Evolutionary conservation across 345 rosid genomes (phyloP), one percentile per base, ranked within the genome.

Genomic region (Sisymbrium altissimum): DNA sequence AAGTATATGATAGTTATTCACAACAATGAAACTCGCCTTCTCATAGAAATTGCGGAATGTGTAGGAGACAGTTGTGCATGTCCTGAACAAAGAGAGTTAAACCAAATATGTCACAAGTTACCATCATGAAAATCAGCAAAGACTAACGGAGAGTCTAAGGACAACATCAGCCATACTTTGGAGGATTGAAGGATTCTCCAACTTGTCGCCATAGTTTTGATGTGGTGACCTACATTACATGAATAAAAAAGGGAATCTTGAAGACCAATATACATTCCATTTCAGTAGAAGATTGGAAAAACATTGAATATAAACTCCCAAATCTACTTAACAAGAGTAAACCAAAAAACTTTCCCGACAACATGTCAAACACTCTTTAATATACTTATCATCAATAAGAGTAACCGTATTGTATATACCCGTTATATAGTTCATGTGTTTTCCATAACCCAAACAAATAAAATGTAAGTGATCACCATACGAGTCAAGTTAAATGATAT

Each of bases 1-100:
- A 50, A 14, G 17, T 7, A 48, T 29, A 39, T 9, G 36, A 48
- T 40, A 23, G 9, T 70, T 68, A 46, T 65, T 53, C 65, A 70
- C 32, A 41, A 55, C 57, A 76, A 33, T 14, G 40, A 62, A 71
- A 62, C 45, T 54, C 83, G 87, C 98, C 95, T 90, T 92, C 86
- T 90, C 97, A 53, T 90, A 92, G 86, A 92, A 92, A 73, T 78
- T 80, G 73, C 98, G 96, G 78, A 92, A 92, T 66, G 95, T 88
- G 93, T 93, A 90, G 68, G 98, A 88, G 72, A 90, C 88, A 23
- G 98, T 87, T 38, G 95, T 92, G 81, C 98, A 92, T 21, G 98
- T 92, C 89, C 98, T 92, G 88, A 58, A 71, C 64, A 67, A 55
- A 40, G 38, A 64, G 2, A 46, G 57, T 53, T 53, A 29, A 53